Evolutionary conservation across 164 flowering plant genomes (phyloP), one percentile per base, ranked within the genome.

Genomic region (Malania oleifera): DNA sequence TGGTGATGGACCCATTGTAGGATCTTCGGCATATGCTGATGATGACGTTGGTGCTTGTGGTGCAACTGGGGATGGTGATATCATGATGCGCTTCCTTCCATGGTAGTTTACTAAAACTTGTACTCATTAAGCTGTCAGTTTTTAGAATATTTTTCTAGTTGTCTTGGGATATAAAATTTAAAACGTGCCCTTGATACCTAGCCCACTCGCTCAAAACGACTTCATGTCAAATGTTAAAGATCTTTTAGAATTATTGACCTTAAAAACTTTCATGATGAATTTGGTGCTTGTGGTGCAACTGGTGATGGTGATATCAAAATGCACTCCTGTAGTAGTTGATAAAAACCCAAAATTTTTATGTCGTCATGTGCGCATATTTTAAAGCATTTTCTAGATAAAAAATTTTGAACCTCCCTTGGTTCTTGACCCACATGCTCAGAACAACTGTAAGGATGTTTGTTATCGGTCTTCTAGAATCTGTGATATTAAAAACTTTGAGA

Each of bases 221-320:
- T 34, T 34, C 10, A 34, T 34, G 11, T 34, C 11, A 34, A 34
- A 12, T 34, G 38, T 34, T 12, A 34, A 34, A 1, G 1, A 34
- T 34, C 38, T 34, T 1, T 0, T 34, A 34, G 38, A 34, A n/a
- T n/a, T n/a, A n/a, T n/a, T n/a, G n/a, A n/a, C n/a, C n/a, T n/a
- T n/a, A n/a, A n/a, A n/a, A n/a, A n/a, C n/a, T n/a, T n/a, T n/a
- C n/a, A 89, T 74, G 73, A 75, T 61, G 98, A 92, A 57, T 83
- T 89, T 68, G 98, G 96, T 47, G 96, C 93, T 45, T 92, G 98
- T 74, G 95, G 98, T 54, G 96, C 96, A 67, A 89, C 93, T 38
- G 98, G 98, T 11, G 98, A 92, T 73, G 96, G 98, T 57, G 98
- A 92, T 77, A 76, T 92, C 68, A 89, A 89, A 96, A 92, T 92